Conservation (phyloP, 2,329 filamentous ascomycete species). For the Ophiostoma piceae region DNA sequence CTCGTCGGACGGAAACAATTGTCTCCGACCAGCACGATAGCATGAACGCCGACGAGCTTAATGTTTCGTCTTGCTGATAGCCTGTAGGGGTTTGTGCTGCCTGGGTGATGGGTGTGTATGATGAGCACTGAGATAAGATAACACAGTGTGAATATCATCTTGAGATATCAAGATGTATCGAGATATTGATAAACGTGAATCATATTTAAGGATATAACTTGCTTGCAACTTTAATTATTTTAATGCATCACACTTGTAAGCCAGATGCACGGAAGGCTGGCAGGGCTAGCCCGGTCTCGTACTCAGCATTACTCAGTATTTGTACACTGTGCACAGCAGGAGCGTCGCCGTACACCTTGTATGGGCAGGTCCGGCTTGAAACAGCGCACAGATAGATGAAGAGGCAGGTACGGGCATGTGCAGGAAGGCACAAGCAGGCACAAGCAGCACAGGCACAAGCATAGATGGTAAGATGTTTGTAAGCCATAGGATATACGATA, state of each 20-base stretch:
- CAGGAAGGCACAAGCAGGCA: neutral
- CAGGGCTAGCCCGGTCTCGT: slow-evolving; percentile 12
- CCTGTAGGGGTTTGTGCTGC: neutral
- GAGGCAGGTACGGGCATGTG: slow-evolving; percentile 5
- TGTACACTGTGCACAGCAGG: neutral
- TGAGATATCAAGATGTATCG: no score
- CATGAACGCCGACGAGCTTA: neutral
- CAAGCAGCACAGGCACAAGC: neutral
- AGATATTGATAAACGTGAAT: neutral
- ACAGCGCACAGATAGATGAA: neutral
- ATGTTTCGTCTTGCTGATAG: neutral
- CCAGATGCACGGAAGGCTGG: neutral
- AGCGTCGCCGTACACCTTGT: neutral
- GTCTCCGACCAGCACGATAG: neutral
- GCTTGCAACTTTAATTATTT: neutral
- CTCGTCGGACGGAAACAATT: neutral
- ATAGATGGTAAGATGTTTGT: neutral
- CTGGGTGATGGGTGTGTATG: neutral
- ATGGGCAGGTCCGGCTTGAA: slow-evolving; percentile 8
- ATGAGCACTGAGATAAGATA: neutral
- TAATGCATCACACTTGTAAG: neutral
- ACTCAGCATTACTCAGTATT: no score
- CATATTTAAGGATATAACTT: neutral
- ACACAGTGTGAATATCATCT: no score
- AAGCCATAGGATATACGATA: neutral